phyloP scores from a whole-genome alignment of 768 basidiomycete genomes.

The Phanerodontia chrysosporium region DNA sequence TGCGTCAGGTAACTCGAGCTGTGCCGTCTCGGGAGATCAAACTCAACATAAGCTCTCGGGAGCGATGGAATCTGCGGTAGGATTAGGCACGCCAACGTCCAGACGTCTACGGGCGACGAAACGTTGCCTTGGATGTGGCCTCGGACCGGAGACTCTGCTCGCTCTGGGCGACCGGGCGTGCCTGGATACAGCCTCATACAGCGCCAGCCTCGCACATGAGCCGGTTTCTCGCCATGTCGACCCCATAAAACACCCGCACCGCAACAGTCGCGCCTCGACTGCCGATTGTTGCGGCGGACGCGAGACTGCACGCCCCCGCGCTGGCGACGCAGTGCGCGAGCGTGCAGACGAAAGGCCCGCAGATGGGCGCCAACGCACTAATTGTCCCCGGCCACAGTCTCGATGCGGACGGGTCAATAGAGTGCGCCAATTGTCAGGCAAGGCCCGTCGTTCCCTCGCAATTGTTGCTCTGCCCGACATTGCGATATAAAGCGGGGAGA shows the following conservation, averaged over 20 bases:
- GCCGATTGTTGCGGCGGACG: not conserved
- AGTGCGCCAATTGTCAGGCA: not conserved
- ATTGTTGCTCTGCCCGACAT: not conserved
- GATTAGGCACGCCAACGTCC: too few species aligned
- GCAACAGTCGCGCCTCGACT: not conserved
- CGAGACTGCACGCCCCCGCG: not conserved
- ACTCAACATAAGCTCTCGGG: too few species aligned
- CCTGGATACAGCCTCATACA: not conserved
- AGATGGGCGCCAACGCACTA: not conserved
- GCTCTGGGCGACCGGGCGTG: not conserved
- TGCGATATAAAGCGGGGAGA: not conserved
- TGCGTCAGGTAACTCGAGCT: not conserved
- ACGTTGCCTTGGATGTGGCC: not conserved
- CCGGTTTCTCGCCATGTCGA: not conserved
- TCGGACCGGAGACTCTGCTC: not conserved
- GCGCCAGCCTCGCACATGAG: not conserved
- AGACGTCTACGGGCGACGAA: too few species aligned
- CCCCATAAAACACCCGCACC: not conserved
- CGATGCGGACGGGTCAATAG: not conserved
- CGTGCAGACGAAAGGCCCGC: too few species aligned
- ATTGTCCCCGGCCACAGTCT: not conserved
- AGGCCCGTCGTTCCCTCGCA: not conserved
- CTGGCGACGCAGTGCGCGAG: too few species aligned
- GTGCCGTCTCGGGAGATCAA: too few species aligned
- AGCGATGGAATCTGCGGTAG: too few species aligned